Evolutionary conservation across 1,284 basidiomycete genomes (phyloP).

Genomic region (Apiotrichum siamense): DNA sequence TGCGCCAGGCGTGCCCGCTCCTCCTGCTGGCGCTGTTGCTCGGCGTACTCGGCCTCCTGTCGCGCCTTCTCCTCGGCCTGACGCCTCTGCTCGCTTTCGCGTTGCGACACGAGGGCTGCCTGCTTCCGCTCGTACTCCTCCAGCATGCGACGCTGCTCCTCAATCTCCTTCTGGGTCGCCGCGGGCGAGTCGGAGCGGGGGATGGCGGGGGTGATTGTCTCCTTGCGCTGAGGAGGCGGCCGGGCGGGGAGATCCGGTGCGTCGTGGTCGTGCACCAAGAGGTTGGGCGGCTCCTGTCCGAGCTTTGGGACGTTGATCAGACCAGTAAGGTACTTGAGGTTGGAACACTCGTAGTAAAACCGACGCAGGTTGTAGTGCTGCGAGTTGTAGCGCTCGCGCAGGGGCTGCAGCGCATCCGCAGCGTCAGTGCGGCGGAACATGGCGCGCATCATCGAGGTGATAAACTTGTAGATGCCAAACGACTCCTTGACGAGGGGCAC

Average conservation of each 20-base stretch:
- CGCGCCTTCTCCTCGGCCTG: slow-evolving; percentile 71
- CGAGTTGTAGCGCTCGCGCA: slow-evolving; percentile 73
- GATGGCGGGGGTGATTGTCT: slow-evolving; percentile 52
- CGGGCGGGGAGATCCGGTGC: slow-evolving; percentile 84
- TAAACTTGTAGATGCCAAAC: slow-evolving; percentile 95
- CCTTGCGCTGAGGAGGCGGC: slow-evolving; percentile 47
- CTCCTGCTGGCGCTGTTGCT: slow-evolving; percentile 53
- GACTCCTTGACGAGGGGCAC: slow-evolving; percentile 95
- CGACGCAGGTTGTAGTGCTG: slow-evolving; percentile 87
- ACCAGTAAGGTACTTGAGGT: slow-evolving; percentile 90
- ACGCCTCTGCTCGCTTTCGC: slow-evolving; percentile 74
- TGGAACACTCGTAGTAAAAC: slow-evolving; percentile 97
- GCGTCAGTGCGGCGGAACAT: slow-evolving; percentile 89
- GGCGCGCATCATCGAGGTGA: slow-evolving; percentile 92
- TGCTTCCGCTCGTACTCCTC: slow-evolving; percentile 98
- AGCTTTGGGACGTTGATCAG: slow-evolving; percentile 95
- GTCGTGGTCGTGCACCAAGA: slow-evolving; percentile 63
- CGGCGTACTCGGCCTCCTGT: slow-evolving; percentile 85
- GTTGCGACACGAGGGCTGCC: slow-evolving; percentile 66
- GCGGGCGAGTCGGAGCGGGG: slow-evolving; percentile 54
- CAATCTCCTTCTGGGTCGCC: slow-evolving; percentile 70
- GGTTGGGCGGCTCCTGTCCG: slow-evolving; percentile 90
- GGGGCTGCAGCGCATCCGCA: slow-evolving; percentile 74
- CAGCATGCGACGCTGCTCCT: slow-evolving; percentile 89
- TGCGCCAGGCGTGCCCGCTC: slow-evolving; percentile 83